Percentiles rank a stretch among this genome's conserved stretches.
These are phyloP conservation scores for Rubia tinctorum DNA, from an alignment of 305 asterid species.

Conservation along the genomic window DNA sequence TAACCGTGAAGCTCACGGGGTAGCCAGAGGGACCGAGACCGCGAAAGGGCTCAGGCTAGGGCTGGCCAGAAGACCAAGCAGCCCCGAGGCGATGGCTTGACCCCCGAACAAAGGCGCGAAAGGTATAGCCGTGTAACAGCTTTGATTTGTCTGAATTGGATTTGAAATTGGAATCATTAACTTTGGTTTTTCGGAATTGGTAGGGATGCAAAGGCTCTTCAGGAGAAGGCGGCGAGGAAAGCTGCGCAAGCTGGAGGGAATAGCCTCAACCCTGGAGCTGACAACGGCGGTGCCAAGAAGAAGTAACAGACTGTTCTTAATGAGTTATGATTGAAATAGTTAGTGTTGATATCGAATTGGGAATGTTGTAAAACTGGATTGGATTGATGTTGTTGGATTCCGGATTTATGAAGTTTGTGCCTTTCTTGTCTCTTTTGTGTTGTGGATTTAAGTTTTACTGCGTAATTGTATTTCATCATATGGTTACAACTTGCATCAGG, in stretches of 20 bases:
- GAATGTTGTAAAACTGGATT: not conserved
- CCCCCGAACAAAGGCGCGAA: constrained; percentile 82
- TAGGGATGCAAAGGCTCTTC: constrained; percentile 83
- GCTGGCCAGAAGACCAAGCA: constrained; percentile 39
- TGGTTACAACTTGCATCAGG: too few species aligned
- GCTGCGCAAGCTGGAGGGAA: constrained; percentile 42
- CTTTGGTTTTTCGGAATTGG: not conserved
- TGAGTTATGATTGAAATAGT: not conserved
- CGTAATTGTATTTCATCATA: too few species aligned
- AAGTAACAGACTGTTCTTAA: constrained; percentile 27
- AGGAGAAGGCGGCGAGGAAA: constrained; percentile 58
- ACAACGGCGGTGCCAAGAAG: constrained; percentile 34
- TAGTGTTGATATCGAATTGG: not conserved
- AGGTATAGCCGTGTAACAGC: constrained; percentile 26
- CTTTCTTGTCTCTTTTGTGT: not conserved
- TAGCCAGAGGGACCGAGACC: constrained; percentile 76
- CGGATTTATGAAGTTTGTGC: not conserved
- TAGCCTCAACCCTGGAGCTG: constrained; percentile 16
- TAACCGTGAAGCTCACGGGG: constrained; percentile 55
- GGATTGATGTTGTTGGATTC: not conserved
- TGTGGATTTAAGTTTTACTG: too few species aligned
- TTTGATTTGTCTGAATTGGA: not conserved
- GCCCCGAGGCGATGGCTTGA: constrained; percentile 56
- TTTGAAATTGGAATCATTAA: not conserved
- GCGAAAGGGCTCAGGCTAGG: constrained; percentile 83